A percentile compares a stretch with the other conserved stretches of the same genome.
phyloP scores from a whole-genome alignment of 805 yeast genomes.

The Metschnikowia aberdeeniae region DNA sequence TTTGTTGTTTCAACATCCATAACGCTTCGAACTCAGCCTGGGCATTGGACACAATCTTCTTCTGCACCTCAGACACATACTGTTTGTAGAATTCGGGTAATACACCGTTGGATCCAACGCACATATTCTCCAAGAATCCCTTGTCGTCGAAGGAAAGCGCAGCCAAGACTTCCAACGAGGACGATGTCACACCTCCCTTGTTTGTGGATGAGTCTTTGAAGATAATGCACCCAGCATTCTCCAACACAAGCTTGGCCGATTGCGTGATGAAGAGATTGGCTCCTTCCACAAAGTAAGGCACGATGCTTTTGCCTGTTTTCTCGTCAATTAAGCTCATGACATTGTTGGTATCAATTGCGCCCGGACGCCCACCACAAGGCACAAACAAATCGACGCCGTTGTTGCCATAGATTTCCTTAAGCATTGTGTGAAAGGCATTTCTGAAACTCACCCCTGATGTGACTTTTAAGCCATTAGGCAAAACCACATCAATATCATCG shows the following conservation, averaged over 20 bases:
- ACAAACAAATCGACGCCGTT: slow-evolving; percentile 78
- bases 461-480: slow-evolving; percentile 74
- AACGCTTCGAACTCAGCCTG: slow-evolving; percentile 78
- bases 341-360: slow-evolving; percentile 84
- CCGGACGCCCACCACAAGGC: slow-evolving; percentile 99
- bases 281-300: slow-evolving; percentile 94
- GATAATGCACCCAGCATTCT: slow-evolving; percentile 79
- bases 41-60: slow-evolving; percentile 72
- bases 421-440: slow-evolving; percentile 79
- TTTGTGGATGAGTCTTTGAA: slow-evolving; percentile 96
- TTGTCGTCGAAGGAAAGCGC: slow-evolving; percentile 87
- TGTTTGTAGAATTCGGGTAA: slow-evolving; percentile 72
- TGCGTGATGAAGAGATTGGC: slow-evolving; percentile 95
- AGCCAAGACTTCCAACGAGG: slow-evolving; percentile 91
- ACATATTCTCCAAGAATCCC: slow-evolving; percentile 76
- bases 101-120: slow-evolving; percentile 50
- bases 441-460: slow-evolving; percentile 87
- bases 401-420: slow-evolving; percentile 56
- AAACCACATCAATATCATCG: slow-evolving; percentile 72
- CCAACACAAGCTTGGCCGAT: slow-evolving; percentile 82
- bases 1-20: slow-evolving; percentile 68
- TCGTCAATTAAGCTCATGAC: slow-evolving; percentile 67
- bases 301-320: slow-evolving; percentile 67
- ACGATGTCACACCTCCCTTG: slow-evolving; percentile 98
- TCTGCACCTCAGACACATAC: slow-evolving; percentile 85